Evolutionary conservation across 345 rosid genomes (phyloP).

Genomic region (Populus alba): DNA sequence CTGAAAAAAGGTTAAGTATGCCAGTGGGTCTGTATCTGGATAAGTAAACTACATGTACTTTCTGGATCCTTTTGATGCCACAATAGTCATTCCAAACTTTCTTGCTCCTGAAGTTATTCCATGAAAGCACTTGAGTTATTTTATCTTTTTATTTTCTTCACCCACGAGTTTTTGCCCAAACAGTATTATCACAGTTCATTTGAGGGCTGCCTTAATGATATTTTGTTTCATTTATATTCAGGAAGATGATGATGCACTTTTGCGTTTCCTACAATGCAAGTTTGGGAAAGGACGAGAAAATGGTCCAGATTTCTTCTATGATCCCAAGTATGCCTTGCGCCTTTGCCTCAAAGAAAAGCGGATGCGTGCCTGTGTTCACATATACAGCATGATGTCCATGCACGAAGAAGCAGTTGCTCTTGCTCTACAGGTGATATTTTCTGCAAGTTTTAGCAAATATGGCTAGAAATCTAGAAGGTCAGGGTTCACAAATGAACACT

Average conservation of each 20-base stretch:
- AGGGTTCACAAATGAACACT: not conserved
- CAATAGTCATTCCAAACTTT: too few species aligned
- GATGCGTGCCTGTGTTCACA: slow-evolving; percentile 95
- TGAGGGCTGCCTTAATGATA: slow-evolving; percentile 1
- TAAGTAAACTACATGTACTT: too few species aligned
- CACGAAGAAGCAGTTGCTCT: slow-evolving; percentile 99
- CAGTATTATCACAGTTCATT: not conserved
- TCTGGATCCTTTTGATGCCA: too few species aligned
- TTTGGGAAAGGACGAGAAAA: slow-evolving; percentile 88
- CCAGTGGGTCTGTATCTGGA: too few species aligned
- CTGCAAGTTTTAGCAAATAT: not conserved
- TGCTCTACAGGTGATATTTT: slow-evolving; percentile 75
- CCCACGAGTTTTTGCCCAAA: not conserved
- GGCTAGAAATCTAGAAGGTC: not conserved
- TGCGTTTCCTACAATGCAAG: slow-evolving; percentile 94
- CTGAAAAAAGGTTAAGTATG: not conserved
- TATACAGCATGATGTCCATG: slow-evolving; percentile 99
- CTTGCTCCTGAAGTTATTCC: too few species aligned
- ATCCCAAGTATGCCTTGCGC: slow-evolving; percentile 95
- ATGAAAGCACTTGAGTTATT: too few species aligned
- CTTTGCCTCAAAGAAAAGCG: slow-evolving; percentile 94
- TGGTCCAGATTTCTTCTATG: slow-evolving; percentile 93
- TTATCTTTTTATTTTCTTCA: not conserved
- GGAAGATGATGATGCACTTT: slow-evolving; percentile 95
- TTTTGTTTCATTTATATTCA: slow-evolving; percentile 23